Conservation (phyloP, 139 green algal genomes). For the Coccomyxa sp. region DNA sequence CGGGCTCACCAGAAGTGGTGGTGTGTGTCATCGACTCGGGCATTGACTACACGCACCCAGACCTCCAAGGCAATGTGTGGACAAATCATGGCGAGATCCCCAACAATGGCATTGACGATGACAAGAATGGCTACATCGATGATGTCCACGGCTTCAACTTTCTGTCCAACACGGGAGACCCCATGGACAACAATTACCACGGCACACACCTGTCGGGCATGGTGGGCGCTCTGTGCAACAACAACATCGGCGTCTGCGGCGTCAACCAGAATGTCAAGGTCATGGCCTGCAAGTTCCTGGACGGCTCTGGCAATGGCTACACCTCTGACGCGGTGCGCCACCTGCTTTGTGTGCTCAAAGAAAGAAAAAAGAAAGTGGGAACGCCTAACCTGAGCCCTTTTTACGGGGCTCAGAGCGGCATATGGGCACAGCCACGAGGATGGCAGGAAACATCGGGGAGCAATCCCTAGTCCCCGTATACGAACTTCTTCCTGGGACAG, state of each 20-base stretch:
- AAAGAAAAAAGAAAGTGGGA: too few species aligned
- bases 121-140: conserved; percentile 43
- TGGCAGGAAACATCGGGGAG: too few species aligned
- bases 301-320: conserved; percentile 12
- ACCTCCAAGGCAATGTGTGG: conserved; percentile 57
- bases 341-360: background rate
- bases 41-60: conserved; percentile 50
- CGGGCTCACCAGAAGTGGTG: background rate
- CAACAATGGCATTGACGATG: conserved; percentile 58
- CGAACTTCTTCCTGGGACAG: too few species aligned
- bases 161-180: conserved; percentile 4
- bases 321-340: conserved; percentile 8
- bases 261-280: conserved; percentile 36
- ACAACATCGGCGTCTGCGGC: conserved; percentile 28
- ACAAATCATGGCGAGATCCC: conserved; percentile 51
- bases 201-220: conserved; percentile 47
- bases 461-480: too few species aligned
- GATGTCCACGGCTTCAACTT: conserved; percentile 14
- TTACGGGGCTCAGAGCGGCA: too few species aligned
- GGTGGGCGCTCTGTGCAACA: conserved; percentile 39
- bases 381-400: too few species aligned
- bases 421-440: too few species aligned
- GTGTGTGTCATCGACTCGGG: conserved; percentile 73
- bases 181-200: conserved; percentile 40
- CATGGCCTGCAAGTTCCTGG: conserved; percentile 36